Conservation (phyloP, 2,329 filamentous ascomycete species). For the Harringtonia aguacate region DNA sequence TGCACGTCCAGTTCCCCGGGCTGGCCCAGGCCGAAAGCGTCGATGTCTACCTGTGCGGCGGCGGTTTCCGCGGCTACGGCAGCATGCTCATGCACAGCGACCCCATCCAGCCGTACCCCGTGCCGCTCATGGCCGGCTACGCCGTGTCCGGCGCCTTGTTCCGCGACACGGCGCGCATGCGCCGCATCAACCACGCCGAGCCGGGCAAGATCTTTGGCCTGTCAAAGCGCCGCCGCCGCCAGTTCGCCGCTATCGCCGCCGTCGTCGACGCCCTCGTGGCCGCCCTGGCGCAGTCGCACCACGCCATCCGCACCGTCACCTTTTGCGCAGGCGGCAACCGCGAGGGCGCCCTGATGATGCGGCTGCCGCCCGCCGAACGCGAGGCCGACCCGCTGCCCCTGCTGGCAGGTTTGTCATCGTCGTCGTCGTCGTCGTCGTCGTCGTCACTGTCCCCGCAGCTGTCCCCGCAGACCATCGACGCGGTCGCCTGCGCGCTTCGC, state of each 20-base stretch:
- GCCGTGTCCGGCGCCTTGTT: conserved; percentile 53
- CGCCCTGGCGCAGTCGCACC: conserved; percentile 36
- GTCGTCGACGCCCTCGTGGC: conserved; percentile 66
- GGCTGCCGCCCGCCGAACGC: conserved; percentile 47
- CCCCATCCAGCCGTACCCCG: conserved; percentile 64
- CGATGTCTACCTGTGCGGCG: conserved; percentile 76
- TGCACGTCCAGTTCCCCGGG: conserved; percentile 35
- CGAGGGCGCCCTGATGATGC: conserved; percentile 71
- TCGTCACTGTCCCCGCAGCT: too few relatives aligned
- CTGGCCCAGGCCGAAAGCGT: conserved; percentile 40
- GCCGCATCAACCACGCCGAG: conserved; percentile 35
- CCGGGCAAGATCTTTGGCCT: conserved; percentile 60
- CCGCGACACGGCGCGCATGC: conserved; percentile 38
- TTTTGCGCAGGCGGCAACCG: conserved; percentile 82
- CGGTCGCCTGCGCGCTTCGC: conserved; percentile 25
- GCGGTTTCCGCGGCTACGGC: conserved; percentile 84
- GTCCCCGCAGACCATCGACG: conserved; percentile 12
- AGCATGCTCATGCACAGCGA: conserved; percentile 79
- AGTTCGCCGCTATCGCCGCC: conserved; percentile 75
- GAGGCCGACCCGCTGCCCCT: conserved; percentile 53
- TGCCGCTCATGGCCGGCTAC: conserved; percentile 75
- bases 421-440: too few relatives aligned
- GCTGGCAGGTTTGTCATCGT: too few relatives aligned
- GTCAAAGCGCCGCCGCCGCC: conserved; percentile 65
- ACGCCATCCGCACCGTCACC: conserved; percentile 59